phyloP scores from a whole-genome alignment of 306 rosid species.

The Echinosophora koreensis region DNA sequence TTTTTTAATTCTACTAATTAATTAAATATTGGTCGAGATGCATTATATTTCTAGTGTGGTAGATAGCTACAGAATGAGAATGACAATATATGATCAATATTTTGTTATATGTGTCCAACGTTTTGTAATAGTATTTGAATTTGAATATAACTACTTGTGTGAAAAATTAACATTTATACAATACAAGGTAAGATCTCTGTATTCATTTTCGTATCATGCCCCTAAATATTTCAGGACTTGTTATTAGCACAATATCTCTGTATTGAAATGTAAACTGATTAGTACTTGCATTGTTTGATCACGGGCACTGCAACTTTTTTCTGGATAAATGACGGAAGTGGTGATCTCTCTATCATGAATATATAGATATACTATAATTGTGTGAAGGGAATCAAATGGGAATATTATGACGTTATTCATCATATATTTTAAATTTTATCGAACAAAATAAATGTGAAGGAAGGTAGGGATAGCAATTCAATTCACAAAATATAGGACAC shows the following conservation, averaged over 20 bases:
- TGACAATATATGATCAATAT: neutral
- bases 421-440: slow-evolving; percentile 3
- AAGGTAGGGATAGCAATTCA: neutral
- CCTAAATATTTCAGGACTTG: no score
- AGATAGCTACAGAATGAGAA: neutral
- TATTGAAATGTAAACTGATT: no score
- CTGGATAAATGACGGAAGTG: neutral
- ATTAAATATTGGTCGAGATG: neutral
- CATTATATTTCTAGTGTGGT: neutral
- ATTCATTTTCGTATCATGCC: no score
- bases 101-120: no score
- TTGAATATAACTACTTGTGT: no score
- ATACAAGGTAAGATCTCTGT: neutral
- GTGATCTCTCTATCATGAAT: no score
- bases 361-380: neutral
- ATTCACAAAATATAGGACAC: neutral
- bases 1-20: neutral
- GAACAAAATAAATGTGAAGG: slow-evolving; percentile 1
- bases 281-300: no score
- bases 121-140: no score
- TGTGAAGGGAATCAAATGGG: slow-evolving; percentile 46
- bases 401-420: slow-evolving; percentile 33
- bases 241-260: no score
- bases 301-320: neutral
- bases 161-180: no score